Conservation (phyloP, 75 land plant species). For the Adiantum capillusveneris region DNA sequence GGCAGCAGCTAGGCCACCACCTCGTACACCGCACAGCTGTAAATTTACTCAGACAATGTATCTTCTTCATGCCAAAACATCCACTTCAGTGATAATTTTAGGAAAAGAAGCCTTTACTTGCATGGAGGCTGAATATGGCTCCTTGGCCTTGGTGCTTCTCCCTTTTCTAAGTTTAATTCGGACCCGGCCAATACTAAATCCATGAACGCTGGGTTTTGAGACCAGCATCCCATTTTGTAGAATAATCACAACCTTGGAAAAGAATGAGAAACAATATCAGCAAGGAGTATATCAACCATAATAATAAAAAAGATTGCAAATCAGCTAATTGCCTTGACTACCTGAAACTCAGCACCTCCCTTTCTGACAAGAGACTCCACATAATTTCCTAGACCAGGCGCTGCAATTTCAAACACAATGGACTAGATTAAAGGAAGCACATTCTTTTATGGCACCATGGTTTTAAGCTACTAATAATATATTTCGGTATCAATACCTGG, state of each 20-base stretch:
- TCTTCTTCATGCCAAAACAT: not conserved
- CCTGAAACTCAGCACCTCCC: conserved; percentile 79
- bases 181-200: conserved; percentile 63
- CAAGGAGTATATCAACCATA: too few species aligned
- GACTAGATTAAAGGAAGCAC: not conserved
- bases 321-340: conserved; percentile 3
- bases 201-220: conserved; percentile 45
- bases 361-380: conserved; percentile 76
- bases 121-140: conserved; percentile 69
- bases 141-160: conserved; percentile 60
- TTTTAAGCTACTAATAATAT: too few species aligned
- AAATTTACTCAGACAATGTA: not conserved
- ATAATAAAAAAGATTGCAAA: too few species aligned
- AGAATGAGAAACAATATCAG: too few species aligned
- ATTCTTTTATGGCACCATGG: too few species aligned
- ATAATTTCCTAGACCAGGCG: conserved; percentile 83
- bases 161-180: conserved; percentile 81
- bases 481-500: too few species aligned
- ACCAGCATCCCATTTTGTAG: conserved; percentile 70
- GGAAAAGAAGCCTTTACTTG: conserved; percentile 48
- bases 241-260: conserved; percentile 54
- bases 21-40: conserved; percentile 87
- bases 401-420: conserved; percentile 28
- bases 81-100: not conserved
- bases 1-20: conserved; percentile 77